Evolutionary conservation across 1,139 yeast species (phyloP), one percentile per base, ranked within the genome.

Genomic region (Taphrina pruni): DNA sequence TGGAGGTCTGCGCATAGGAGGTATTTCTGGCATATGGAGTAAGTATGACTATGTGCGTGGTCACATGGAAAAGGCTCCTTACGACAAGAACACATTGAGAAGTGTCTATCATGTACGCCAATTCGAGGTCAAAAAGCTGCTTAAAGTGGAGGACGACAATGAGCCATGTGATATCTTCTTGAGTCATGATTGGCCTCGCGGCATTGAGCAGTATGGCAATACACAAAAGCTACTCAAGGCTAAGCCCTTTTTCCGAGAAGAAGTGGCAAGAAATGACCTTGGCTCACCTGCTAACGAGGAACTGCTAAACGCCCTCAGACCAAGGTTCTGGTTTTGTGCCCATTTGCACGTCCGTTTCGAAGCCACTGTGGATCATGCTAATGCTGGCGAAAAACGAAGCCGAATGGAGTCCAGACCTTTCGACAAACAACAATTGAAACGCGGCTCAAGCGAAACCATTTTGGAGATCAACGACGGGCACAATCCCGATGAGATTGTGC

Each of bases 141-240:
- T 80, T 70, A 75, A 84, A 72, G 68, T 80, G 76, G 21, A 2
- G 9, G 71, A 76, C 75, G 76, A 74, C 71, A 43, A 78, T 56
- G 55, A 55, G 9, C 20, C 41, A 3, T 62, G 85, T 12, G 91
- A 88, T 75, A 76, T 90, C 0, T 80, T 88, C 75, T 72, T 93
- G 70, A 85, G 90, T 60, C 99, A 94, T 77, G 99, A 94, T 79
- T 94, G 99, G 99, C 99, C 99, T 0, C 86, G 83, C 61, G 90
- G 90, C 1, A 87, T 92, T 20, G 90, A 84, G 60, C 79, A 85
- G 20, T 79, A 84, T 76, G 99, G 98, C 0, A 78, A 90, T 75
- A 57, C 81, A 11, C 71, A 76, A 0, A 72, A 74, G 48, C 79
- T 94, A 20, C 74, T 94, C 39, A 77, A 76, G 38, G 72, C 75